Evolutionary conservation across 495 filamentous ascomycete genomes (phyloP), one percentile per base, ranked within the genome.

Genomic region (Aspergillus hancockii): DNA sequence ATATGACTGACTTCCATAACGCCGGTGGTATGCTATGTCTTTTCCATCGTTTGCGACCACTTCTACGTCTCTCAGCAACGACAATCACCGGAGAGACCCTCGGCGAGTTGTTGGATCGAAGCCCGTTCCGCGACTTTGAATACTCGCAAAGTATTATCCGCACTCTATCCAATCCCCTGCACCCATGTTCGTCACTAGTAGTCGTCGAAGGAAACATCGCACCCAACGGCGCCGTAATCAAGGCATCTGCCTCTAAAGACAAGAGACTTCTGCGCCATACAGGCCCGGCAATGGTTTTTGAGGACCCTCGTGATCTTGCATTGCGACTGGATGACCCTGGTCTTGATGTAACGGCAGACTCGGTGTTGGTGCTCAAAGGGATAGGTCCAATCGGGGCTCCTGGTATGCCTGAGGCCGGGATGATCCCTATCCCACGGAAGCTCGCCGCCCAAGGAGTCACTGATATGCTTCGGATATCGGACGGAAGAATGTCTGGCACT

Each of bases 1-100:
- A 90, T 71, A 89, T 89, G 86, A 84, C 81, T 36, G 85, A 90
- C 61, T 88, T 90, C 60, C 87, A 90, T 64, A 83, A 84, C 63
- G 81, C 85, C 0, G 87, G 86, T 8, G 86, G 87, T 45, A 88
- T 89, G 84, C 59, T 77, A 22, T 80, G 81, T 5, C 66, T 90
- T 0, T 60, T 89, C 10, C 76, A 82, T 50, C 74, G 76, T 4
- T 72, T 90, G 3, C 71, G 75, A 8, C 86, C 85, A 0, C 74
- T 88, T 0, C 74, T 90, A 0, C 72, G 84, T 46, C 75, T 88
- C 0, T 71, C 79, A 41, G 84, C 84, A 0, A 49, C 77, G 67
- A 88, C 85, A 0, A 71, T 89, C 21, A 82, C 82, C 0, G 85
- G 85, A 0, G 67, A 77, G 38, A 88, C 85, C 0, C 61, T 89